phyloP scores from a whole-genome alignment of 148 eudicot species.

The Camellia granthamiana region DNA sequence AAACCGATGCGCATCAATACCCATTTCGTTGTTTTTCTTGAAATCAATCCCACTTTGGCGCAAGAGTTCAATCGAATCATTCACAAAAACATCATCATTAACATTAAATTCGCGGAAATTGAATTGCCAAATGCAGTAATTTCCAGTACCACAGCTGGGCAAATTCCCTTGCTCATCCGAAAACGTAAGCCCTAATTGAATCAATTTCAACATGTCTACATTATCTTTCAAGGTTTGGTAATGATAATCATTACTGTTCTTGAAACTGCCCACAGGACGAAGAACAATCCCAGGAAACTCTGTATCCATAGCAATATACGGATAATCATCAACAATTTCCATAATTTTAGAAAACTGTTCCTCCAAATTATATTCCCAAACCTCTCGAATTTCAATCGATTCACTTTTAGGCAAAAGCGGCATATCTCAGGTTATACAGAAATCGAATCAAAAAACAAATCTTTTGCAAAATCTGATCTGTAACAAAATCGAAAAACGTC shows the following conservation, averaged over 20 bases:
- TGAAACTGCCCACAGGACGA: conserved; percentile 34
- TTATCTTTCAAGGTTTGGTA: conserved; percentile 46
- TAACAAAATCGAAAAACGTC: background rate
- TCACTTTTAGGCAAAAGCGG: conserved; percentile 40
- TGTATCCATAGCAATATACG: conserved; percentile 56
- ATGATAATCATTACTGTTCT: conserved; percentile 32
- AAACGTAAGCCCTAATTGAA: conserved; percentile 50
- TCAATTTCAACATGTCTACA: conserved; percentile 52
- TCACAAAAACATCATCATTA: conserved; percentile 44
- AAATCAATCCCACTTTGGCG: conserved; percentile 49
- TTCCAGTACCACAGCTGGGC: conserved; percentile 51
- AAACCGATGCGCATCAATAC: conserved; percentile 43
- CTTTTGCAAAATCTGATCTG: background rate
- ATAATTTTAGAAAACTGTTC: conserved; percentile 42
- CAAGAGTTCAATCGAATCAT: conserved; percentile 49
- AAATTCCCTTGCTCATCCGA: conserved; percentile 43
- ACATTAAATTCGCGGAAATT: conserved; percentile 52
- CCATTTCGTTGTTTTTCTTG: conserved; percentile 39
- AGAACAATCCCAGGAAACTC: conserved; percentile 50
- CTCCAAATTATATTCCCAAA: conserved; percentile 47
- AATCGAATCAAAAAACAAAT: background rate
- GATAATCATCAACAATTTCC: conserved; percentile 36
- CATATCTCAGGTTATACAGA: conserved; percentile 25
- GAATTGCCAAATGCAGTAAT: conserved; percentile 55
- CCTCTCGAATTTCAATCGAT: conserved; percentile 46